Evolutionary conservation across 192 early-diverging fungal species (phyloP).

Genomic region (Coemansia nantahalensis): DNA sequence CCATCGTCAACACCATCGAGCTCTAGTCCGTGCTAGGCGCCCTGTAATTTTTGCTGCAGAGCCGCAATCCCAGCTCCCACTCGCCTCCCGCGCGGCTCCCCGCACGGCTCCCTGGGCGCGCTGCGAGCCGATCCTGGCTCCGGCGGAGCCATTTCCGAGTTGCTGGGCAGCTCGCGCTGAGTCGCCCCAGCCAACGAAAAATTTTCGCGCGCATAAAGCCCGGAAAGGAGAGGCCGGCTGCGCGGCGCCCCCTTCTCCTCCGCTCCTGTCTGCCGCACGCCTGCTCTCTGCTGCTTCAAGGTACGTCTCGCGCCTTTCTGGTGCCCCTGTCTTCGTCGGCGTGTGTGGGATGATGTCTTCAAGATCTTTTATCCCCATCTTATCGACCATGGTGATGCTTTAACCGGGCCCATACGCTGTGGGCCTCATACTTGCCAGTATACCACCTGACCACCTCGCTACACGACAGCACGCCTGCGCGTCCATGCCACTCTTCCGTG

Average conservation of each 20-base stretch:
- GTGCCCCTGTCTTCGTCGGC: too few relatives aligned
- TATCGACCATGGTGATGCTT: slow-evolving; percentile 47
- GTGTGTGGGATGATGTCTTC: slow-evolving; percentile 40
- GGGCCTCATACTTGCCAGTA: slow-evolving; percentile 56
- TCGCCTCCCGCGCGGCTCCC: too few relatives aligned
- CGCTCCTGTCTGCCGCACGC: not conserved
- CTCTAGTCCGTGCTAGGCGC: too few relatives aligned
- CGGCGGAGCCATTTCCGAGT: too few relatives aligned
- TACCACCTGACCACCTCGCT: slow-evolving; percentile 13
- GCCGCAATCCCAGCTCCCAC: too few relatives aligned
- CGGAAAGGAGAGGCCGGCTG: too few relatives aligned
- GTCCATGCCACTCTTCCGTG: not conserved
- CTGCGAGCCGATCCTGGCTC: too few relatives aligned
- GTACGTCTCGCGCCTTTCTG: not conserved
- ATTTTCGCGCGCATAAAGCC: slow-evolving; percentile 6
- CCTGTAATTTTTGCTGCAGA: too few relatives aligned
- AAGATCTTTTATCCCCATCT: slow-evolving; percentile 38
- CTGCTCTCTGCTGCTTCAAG: too few relatives aligned
- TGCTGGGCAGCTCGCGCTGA: not conserved
- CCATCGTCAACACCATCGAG: not conserved
- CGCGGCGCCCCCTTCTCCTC: not conserved
- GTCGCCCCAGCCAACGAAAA: slow-evolving; percentile 7
- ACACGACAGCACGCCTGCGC: not conserved
- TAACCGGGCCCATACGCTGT: slow-evolving; percentile 45
- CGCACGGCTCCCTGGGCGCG: too few relatives aligned